Conservation (phyloP, 768 basidiomycete genomes). For the Chalciporus chontae region DNA sequence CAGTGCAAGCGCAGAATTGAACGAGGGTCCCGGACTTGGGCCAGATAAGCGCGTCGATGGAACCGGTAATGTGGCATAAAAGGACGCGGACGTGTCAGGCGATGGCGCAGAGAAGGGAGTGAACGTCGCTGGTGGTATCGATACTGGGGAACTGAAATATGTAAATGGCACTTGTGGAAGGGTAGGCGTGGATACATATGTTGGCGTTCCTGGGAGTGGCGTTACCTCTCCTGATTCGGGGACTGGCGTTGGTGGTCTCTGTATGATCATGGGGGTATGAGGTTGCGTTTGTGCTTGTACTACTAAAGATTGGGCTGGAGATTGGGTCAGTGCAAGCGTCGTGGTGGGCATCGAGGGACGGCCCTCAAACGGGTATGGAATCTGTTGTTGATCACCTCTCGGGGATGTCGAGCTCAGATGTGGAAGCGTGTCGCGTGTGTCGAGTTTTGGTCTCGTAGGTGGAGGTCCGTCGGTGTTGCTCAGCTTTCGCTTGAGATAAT, state of each 20-base stretch:
- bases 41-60: no score
- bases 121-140: no score
- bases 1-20: no score
- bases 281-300: no score
- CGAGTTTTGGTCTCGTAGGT: conserved; percentile 13
- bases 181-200: not conserved
- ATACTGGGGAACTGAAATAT: no score
- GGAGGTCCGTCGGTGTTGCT: conserved; percentile 1
- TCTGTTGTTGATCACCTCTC: not conserved
- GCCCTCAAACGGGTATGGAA: no score
- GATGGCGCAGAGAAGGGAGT: no score
- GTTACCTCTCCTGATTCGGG: not conserved
- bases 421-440: not conserved
- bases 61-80: no score
- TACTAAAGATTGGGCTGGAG: not conserved
- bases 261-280: not conserved
- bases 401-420: not conserved
- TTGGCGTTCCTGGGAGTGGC: not conserved
- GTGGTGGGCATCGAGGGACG: no score
- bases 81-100: no score
- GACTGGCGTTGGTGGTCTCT: not conserved
- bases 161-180: no score
- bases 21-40: no score
- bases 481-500: conserved; percentile 13
- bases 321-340: not conserved